A percentile compares a stretch with the other conserved stretches of the same genome.
These are phyloP conservation scores for Aureobasidium subglaciale DNA, from an alignment of 2,329 filamentous ascomycete genomes.

Conservation along the genomic window DNA sequence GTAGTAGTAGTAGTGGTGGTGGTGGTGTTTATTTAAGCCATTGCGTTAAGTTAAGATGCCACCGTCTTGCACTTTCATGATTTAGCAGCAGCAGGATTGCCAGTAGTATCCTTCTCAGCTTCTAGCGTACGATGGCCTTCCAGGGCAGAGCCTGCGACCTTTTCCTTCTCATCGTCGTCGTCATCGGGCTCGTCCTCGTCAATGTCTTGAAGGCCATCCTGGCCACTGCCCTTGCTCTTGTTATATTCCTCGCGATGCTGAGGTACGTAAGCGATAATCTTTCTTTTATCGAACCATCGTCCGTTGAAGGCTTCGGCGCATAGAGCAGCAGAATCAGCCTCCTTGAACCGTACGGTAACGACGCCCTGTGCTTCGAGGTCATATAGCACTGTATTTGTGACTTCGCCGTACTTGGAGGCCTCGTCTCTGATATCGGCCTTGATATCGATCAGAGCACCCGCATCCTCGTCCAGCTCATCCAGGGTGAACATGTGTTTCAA, in stretches of 20 bases:
- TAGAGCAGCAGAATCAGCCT: constrained; percentile 60
- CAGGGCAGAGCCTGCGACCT: constrained; percentile 18
- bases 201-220: constrained; percentile 40
- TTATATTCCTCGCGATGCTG: constrained; percentile 63
- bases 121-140: constrained; percentile 8
- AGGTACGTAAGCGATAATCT: constrained; percentile 52
- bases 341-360: constrained; percentile 74
- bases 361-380: constrained; percentile 81
- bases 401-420: constrained; percentile 74
- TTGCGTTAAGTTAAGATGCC: no score
- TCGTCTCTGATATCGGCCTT: constrained; percentile 91
- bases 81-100: neutral
- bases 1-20: no score
- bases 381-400: constrained; percentile 87
- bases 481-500: constrained; percentile 91
- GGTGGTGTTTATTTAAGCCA: no score
- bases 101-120: neutral
- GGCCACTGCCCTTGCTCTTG: constrained; percentile 47
- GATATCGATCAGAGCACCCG: constrained; percentile 76
- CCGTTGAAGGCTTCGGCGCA: constrained; percentile 70
- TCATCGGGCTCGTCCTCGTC: constrained; percentile 28
- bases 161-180: constrained; percentile 33
- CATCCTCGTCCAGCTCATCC: constrained; percentile 76
- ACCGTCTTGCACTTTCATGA: neutral
- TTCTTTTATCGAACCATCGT: constrained; percentile 66